A percentile compares a stretch with the other conserved stretches of the same genome.
phyloP scores from a whole-genome alignment of 257 asterid species.

The Solanum appendiculatum region DNA sequence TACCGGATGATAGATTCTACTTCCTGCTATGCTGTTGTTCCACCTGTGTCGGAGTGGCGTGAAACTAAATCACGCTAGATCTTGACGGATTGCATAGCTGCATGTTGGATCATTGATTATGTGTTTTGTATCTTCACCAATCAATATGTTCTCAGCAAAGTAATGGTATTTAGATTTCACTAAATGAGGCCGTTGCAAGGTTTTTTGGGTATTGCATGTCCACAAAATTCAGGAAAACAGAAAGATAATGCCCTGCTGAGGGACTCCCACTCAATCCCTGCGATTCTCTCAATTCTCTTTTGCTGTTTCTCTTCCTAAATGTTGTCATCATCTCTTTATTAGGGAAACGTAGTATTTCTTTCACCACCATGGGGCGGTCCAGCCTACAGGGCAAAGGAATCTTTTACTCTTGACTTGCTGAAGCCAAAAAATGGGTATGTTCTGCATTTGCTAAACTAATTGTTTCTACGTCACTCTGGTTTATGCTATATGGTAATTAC shows the following conservation, averaged over 20 bases:
- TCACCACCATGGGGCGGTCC: conserved; percentile 99
- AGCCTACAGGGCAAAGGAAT: conserved; percentile 39
- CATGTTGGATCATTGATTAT: neutral
- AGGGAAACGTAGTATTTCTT: conserved; percentile 86
- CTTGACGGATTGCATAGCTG: neutral
- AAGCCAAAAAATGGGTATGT: conserved; percentile 85
- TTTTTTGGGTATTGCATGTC: neutral
- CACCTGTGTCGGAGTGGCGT: neutral
- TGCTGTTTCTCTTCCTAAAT: neutral
- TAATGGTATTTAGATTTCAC: neutral
- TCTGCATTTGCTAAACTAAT: neutral
- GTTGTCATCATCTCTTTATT: conserved; percentile 10
- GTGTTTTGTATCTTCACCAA: neutral
- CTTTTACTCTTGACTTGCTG: conserved; percentile 55
- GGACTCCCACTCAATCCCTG: neutral
- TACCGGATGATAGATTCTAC: neutral
- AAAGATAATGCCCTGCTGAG: neutral
- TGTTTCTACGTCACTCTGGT: neutral
- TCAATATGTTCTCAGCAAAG: neutral
- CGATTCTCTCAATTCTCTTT: neutral
- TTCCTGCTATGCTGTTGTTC: neutral
- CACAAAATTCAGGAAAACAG: neutral
- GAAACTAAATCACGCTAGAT: neutral
- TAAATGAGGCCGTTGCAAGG: neutral
- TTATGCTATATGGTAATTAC: neutral